phyloP scores from a whole-genome alignment of 257 asterid genomes.

The Vinca minor region DNA sequence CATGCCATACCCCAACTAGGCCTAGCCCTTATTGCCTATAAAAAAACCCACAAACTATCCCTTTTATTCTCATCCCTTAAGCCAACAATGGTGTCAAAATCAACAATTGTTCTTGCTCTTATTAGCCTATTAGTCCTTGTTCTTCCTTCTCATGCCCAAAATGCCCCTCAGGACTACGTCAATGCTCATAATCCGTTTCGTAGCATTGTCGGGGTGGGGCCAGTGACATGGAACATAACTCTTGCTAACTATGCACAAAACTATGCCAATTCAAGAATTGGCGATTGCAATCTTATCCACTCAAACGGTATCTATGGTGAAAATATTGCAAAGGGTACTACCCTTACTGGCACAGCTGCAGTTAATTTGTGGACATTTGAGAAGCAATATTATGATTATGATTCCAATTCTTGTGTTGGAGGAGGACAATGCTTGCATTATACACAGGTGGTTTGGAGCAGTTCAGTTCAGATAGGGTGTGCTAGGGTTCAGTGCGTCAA shows the following conservation, averaged over 20 bases:
- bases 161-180: conserved; percentile 18
- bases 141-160: conserved; percentile 9
- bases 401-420: conserved; percentile 23
- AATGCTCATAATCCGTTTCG: conserved; percentile 36
- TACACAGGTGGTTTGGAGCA: conserved; percentile 53
- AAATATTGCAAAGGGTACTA: conserved; percentile 35
- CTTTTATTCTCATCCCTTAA: background rate
- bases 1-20: background rate
- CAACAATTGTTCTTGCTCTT: background rate
- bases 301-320: conserved; percentile 45
- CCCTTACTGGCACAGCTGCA: conserved; percentile 23
- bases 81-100: too few relatives aligned
- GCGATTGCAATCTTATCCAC: conserved; percentile 26
- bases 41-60: background rate
- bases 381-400: conserved; percentile 22
- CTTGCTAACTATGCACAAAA: conserved; percentile 33
- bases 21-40: conserved; percentile 6
- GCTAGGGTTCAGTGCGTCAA: conserved; percentile 35
- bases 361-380: conserved; percentile 36
- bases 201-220: conserved; percentile 23
- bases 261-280: conserved; percentile 22
- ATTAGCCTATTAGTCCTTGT: background rate
- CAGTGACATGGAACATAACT: conserved; percentile 31
- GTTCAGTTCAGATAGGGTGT: conserved; percentile 32
- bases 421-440: conserved; percentile 51